These are phyloP conservation scores for Letharia columbiana DNA, from an alignment of 495 filamentous ascomycete genomes.

Conservation along the genomic window DNA sequence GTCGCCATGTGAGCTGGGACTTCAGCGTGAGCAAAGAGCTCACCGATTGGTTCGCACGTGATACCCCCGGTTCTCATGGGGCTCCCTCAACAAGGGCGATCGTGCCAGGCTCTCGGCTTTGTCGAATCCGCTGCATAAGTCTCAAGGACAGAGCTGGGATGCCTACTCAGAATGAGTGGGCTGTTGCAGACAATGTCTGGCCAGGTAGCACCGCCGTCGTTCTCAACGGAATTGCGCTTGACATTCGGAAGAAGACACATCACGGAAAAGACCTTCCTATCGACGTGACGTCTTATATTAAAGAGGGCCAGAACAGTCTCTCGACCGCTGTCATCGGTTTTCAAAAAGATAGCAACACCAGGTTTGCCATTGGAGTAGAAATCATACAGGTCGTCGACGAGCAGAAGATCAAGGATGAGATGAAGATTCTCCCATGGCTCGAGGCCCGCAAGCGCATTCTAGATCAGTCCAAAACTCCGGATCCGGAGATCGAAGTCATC, in stretches of 20 bases:
- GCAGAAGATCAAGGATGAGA: conserved; percentile 39
- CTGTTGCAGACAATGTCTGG: conserved; percentile 56
- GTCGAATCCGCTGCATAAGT: conserved; percentile 41
- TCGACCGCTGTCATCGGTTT: conserved; percentile 42
- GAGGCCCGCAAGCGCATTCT: conserved; percentile 34
- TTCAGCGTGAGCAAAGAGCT: conserved; percentile 13
- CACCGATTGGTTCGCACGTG: conserved; percentile 13
- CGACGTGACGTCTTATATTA: conserved; percentile 54
- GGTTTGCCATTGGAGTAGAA: conserved; percentile 56
- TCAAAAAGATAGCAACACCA: conserved; percentile 30
- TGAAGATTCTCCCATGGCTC: conserved; percentile 25
- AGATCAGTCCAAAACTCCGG: conserved; percentile 35
- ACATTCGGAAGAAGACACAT: conserved; percentile 53
- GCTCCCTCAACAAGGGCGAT: conserved; percentile 13
- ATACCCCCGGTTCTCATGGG: conserved; percentile 10
- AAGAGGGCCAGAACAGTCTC: conserved; percentile 50
- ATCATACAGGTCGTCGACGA: conserved; percentile 47
- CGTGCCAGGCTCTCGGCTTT: conserved; percentile 27
- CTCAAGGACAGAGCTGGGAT: conserved; percentile 19
- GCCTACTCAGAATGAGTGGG: conserved; percentile 46
- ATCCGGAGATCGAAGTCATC: conserved; percentile 63
- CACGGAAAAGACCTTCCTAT: conserved; percentile 67
- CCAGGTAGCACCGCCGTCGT: conserved; percentile 59
- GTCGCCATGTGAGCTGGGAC: conserved; percentile 18
- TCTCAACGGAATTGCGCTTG: conserved; percentile 54